Evolutionary conservation across 2,329 filamentous ascomycete species (phyloP), one percentile per base, ranked within the genome.

Genomic region (Ustulina deusta): DNA sequence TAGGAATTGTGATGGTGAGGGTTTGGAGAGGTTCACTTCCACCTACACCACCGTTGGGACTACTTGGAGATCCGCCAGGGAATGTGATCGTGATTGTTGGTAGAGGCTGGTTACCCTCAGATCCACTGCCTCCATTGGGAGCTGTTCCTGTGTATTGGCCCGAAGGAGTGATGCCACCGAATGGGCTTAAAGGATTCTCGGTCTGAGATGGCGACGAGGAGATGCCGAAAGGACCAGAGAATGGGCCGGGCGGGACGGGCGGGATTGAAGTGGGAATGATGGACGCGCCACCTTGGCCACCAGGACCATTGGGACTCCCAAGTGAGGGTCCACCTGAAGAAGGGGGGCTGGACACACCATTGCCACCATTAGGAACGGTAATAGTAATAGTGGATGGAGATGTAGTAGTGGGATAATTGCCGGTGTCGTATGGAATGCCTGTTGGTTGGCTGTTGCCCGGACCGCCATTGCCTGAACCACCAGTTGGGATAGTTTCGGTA

Each of bases 11-110:
- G 29, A 69, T 15, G 15, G 66, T 71, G 10, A 68, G 58, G 3
- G 69, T 69, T 52, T 63, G 60, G 10, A 63, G 48, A 34, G 58
- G 66, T 29, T 32, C 42, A 11, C 51, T 66, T 7, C 29, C 65
- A 13, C 59, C 34, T 6, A 15, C 34, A 25, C 59, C 59, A 55
- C 52, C 42, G 34, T 52, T 55, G 27, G 64, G 44, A 17, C 34
- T 36, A 54, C 22, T 59, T 27, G 73, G 61, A 29, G 72, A 70
- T 11, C 32, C 68, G 9, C 67, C 69, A 55, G 74, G 72, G 32
- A 71, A 66, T 54, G 75, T 76, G 63, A 77, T 67, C 11, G 75
- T 76, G 52, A 76, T 65, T 22, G 75, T 76, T 60, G 71, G 66
- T 25, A 73, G 57, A 55, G 71, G 70, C 17, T 72, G 55, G 56